Percentiles rank a stretch among this genome's conserved stretches.
phyloP scores from a whole-genome alignment of 2,329 filamentous ascomycete genomes.

The Diaporthe aspalathi region DNA sequence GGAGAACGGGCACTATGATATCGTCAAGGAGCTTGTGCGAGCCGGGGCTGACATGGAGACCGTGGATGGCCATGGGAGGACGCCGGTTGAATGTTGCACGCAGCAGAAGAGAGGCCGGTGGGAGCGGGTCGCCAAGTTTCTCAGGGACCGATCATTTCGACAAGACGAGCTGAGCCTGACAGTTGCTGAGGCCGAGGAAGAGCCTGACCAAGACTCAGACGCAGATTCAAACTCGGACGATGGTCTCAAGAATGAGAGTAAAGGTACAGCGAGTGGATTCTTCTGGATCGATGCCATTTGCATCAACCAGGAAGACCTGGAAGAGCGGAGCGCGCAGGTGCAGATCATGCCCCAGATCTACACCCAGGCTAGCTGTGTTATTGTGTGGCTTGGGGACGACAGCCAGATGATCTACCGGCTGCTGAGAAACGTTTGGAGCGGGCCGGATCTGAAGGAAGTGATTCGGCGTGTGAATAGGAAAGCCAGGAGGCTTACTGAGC shows the following conservation, averaged over 20 bases:
- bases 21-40: slow-evolving; percentile 23
- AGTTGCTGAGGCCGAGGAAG: not conserved
- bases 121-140: slow-evolving; percentile 16
- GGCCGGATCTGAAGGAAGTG: slow-evolving; percentile 11
- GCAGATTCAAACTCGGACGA: not conserved
- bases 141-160: not conserved
- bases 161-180: slow-evolving; percentile 8
- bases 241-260: not conserved
- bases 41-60: slow-evolving; percentile 8
- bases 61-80: not conserved
- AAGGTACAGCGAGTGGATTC: not conserved
- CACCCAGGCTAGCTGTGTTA: slow-evolving; percentile 8
- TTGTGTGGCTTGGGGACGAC: slow-evolving; percentile 34
- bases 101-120: slow-evolving; percentile 10
- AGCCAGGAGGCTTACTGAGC: slow-evolving; percentile 5
- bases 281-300: slow-evolving; percentile 31
- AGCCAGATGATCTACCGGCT: slow-evolving; percentile 17
- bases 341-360: slow-evolving; percentile 33
- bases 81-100: slow-evolving; percentile 11
- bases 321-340: slow-evolving; percentile 32
- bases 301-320: slow-evolving; percentile 31
- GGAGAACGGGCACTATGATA: slow-evolving; percentile 19
- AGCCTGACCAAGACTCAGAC: not conserved
- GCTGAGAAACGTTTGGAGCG: not conserved
- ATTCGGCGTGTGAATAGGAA: slow-evolving; percentile 24